phyloP scores from a whole-genome alignment of 352 stramenopile species.

The Globisporangium paroecandrum region DNA sequence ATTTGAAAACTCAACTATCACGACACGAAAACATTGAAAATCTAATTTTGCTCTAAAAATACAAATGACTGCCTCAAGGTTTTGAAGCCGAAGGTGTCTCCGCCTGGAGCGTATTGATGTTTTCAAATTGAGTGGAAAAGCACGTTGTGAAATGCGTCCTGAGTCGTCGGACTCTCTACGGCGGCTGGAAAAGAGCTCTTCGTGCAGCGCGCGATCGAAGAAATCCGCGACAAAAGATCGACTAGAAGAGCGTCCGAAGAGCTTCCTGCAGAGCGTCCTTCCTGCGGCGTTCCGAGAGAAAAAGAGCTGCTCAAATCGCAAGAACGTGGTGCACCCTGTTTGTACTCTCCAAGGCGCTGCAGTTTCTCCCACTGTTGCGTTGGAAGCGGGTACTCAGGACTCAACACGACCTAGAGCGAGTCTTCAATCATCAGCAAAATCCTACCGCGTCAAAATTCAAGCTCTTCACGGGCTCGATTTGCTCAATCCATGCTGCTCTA shows the following conservation, averaged over 20 bases:
- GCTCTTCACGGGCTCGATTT: slow-evolving; percentile 17
- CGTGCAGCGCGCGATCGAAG: neutral
- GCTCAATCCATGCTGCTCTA: slow-evolving; percentile 8
- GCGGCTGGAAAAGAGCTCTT: neutral
- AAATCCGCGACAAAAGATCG: slow-evolving; percentile 1
- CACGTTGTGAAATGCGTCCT: too few relatives aligned
- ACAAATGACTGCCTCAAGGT: too few relatives aligned
- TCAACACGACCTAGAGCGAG: neutral
- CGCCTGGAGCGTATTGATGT: too few relatives aligned
- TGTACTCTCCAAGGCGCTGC: neutral
- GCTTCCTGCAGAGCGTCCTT: neutral
- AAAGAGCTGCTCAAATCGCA: neutral
- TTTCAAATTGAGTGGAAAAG: too few relatives aligned
- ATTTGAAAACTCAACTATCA: too few relatives aligned
- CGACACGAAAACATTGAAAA: too few relatives aligned
- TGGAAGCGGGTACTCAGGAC: neutral
- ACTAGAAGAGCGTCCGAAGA: neutral
- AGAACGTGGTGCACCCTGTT: slow-evolving; percentile 8
- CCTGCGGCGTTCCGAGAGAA: neutral
- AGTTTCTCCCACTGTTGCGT: neutral
- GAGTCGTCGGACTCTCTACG: neutral
- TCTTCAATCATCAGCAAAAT: neutral
- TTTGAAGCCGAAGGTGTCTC: too few relatives aligned
- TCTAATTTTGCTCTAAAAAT: too few relatives aligned
- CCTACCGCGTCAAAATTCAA: slow-evolving; percentile 8